Base-by-base conservation (phyloP, 345 rosid genomes). In the Laguncularia racemosa region DNA sequence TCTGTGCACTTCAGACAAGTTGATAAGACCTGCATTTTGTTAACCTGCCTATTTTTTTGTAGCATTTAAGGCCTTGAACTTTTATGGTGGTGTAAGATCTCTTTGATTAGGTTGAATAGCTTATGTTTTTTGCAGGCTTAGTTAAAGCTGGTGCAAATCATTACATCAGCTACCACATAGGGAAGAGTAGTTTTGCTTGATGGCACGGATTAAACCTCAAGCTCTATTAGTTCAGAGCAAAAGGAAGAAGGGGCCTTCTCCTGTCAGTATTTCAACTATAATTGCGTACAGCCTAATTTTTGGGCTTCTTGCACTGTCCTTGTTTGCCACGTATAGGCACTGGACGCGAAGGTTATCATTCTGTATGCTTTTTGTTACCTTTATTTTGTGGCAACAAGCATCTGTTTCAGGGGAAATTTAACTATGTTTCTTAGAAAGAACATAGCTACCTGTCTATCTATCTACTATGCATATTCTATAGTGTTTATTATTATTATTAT, bases 171-270 rank as follows among this genome's bases (percentile, higher is more conserved):
- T 33, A 6, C 40, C 40, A 33, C 9, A 33, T 33, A 33, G 40
- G 28, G 28, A 33, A 9, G 9, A 4, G 40, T 7, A 33, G 9
- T 33, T 33, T 33, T 33, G 13, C 21, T 13, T 20, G 46, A 86
- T 86, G 95, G 95, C 95, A 21, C 76, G 85, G 68, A 86, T 86
- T 51, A 84, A 84, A 55, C 95, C 95, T 47, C 95, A 81, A 67
- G 80, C 90, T 63, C 71, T 86, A 56, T 56, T 86, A 28, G 68
- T 72, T 67, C 90, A 84, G 69, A 86, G 90, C 76, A 86, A 83
- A 75, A 83, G 73, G 82, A 86, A 86, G 78, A 84, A 84, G 65
- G 79, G 68, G 40, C 90, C 86, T 0, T 76, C 78, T 66, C 83
- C 84, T 4, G 69, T 79, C 33, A 84, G 90, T 61, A 47, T 72